phyloP scores from a whole-genome alignment of 495 filamentous ascomycete species.

The Pyronema domesticum region DNA sequence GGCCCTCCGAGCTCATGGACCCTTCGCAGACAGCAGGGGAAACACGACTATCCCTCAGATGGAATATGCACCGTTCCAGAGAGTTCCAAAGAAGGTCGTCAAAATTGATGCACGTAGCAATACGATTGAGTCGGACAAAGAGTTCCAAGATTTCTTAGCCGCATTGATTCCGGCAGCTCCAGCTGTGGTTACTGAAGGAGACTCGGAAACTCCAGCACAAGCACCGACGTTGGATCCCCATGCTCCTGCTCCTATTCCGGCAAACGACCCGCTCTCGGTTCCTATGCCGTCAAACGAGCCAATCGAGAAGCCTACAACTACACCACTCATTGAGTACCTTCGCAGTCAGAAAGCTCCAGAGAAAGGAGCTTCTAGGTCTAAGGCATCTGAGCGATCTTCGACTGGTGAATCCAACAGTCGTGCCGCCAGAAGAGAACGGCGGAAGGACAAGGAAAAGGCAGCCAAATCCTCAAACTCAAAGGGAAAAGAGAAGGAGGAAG shows the following conservation, averaged over 20 bases:
- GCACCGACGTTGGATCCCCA: background rate
- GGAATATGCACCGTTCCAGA: conserved; percentile 68
- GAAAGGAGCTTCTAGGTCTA: background rate
- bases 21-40: conserved; percentile 60
- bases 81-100: conserved; percentile 50
- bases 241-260: conserved; percentile 5
- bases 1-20: conserved; percentile 38
- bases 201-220: conserved; percentile 30
- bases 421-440: conserved; percentile 34
- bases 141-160: conserved; percentile 81
- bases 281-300: conserved; percentile 32
- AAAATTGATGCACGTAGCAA: conserved; percentile 73
- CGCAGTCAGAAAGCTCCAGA: conserved; percentile 18
- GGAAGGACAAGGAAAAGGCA: conserved; percentile 33
- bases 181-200: conserved; percentile 32
- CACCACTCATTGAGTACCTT: conserved; percentile 77
- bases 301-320: conserved; percentile 51
- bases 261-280: conserved; percentile 18
- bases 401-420: background rate
- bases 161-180: conserved; percentile 22
- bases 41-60: conserved; percentile 51
- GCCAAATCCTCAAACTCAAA: conserved; percentile 10
- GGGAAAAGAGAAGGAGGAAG: conserved; percentile 42
- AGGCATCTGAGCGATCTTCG: background rate
- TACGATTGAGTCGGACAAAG: conserved; percentile 85